Evolutionary conservation across 139 green algal species (phyloP), one percentile per base, ranked within the genome.

Genomic region (Coelastrella sp.): DNA sequence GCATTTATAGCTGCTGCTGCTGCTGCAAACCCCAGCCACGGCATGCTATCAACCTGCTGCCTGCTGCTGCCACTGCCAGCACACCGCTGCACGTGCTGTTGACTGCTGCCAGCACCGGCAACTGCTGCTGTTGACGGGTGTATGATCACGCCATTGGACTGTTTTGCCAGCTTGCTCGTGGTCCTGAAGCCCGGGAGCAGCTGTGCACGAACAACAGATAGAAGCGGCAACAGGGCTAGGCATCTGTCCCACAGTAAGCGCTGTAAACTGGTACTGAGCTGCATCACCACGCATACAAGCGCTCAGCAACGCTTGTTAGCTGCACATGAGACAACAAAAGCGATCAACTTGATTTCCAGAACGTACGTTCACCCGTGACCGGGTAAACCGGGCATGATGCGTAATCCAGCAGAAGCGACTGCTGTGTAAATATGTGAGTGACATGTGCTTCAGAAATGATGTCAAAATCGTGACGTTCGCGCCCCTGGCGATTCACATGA

Each of bases 11-110:
- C 25, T 32, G 32, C 25, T 32, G 32, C 71, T 64, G 71, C 71
- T 34, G 71, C 71, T 45, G 71, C 71, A 45, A 63, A 79, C 13
- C 27, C 71, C 15, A 79, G 27, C 71, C 71, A 79, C 5, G 45
- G 30, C 43, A 63, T 32, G 38, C 69, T 40, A 23, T 50, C 63
- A 25, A n/a, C 41, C 9, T 62, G 21, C 19, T 30, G 0, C 38
- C 11, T 79, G 11, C 2, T 50, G 69, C 75, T 69, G 21, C 75
- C 15, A 9, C 19, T 2, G 21, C 3, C 53, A 21, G 3, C 27
- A 64, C 6, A 8, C 27, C 6, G 1, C n/a, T 30, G 19, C 17
- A 8, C 45, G 45, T 53, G 11, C 8, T 8, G 45, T 53, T 53
- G 45, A 21, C 45, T 8, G 8, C 8, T 21, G 45, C 45, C 45